These are phyloP conservation scores for Nakazawaea peltata DNA, from an alignment of 805 yeast genomes.

Conservation along the genomic window DNA sequence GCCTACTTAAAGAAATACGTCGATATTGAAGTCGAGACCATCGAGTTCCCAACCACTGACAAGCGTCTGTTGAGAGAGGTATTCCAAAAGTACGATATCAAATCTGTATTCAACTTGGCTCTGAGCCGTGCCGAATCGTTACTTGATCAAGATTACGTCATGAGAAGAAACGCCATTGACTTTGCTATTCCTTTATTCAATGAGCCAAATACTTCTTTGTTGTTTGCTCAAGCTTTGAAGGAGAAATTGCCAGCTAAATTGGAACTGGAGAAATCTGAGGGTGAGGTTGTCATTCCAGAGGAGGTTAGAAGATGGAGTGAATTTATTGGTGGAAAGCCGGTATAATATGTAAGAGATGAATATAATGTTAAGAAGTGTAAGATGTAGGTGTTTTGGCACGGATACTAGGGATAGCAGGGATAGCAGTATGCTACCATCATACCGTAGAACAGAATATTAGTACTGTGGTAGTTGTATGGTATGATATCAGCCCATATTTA, in stretches of 20 bases:
- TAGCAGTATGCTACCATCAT: too few relatives aligned
- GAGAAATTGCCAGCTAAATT: conserved; percentile 54
- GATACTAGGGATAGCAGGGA: too few relatives aligned
- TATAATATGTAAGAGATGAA: conserved; percentile 24
- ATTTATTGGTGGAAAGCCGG: conserved; percentile 90
- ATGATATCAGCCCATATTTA: too few relatives aligned
- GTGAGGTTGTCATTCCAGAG: conserved; percentile 52
- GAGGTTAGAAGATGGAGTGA: conserved; percentile 98
- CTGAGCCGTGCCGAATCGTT: conserved; percentile 79
- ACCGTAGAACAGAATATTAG: too few relatives aligned
- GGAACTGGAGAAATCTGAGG: conserved; percentile 31
- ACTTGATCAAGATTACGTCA: conserved; percentile 85
- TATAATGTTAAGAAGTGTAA: background rate
- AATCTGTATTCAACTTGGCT: conserved; percentile 89
- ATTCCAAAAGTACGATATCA: conserved; percentile 78
- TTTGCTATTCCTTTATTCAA: conserved; percentile 94
- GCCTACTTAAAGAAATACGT: conserved; percentile 52
- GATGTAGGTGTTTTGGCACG: background rate
- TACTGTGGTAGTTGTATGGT: too few relatives aligned
- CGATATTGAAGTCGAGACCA: conserved; percentile 44
- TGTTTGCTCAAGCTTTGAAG: conserved; percentile 79
- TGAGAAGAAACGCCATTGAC: conserved; percentile 99
- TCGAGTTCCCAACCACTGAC: conserved; percentile 89
- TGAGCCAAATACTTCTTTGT: conserved; percentile 87
- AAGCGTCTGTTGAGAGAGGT: conserved; percentile 91